These are phyloP conservation scores for Haplographium delicatum DNA, from an alignment of 495 filamentous ascomycete genomes.

Conservation along the genomic window DNA sequence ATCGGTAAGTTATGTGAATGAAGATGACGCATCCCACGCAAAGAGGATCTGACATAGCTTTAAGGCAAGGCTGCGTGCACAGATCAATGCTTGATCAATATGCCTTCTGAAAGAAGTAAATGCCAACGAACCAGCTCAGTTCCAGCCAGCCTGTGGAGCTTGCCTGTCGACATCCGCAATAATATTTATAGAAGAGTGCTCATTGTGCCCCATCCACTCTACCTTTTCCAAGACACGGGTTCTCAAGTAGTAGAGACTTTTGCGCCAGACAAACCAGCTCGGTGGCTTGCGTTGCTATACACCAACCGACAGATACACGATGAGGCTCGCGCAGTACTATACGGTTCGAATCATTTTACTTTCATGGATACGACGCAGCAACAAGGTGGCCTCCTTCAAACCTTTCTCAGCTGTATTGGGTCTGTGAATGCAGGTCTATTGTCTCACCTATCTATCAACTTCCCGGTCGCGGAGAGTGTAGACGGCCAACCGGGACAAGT, in stretches of 20 bases:
- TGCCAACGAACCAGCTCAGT: too few species aligned
- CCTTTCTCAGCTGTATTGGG: conserved; percentile 1
- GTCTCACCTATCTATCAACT: conserved; percentile 4
- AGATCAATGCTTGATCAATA: too few species aligned
- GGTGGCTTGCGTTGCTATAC: not conserved
- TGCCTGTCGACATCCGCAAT: not conserved
- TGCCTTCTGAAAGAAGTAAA: too few species aligned
- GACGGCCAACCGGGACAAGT: conserved; percentile 1
- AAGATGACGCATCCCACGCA: too few species aligned
- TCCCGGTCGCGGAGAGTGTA: conserved; percentile 7
- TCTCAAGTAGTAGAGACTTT: not conserved
- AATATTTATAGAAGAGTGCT: not conserved
- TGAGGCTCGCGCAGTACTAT: conserved; percentile 1
- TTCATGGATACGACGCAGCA: conserved; percentile 6
- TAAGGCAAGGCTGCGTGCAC: too few species aligned
- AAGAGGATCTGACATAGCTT: too few species aligned
- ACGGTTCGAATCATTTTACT: conserved; percentile 1
- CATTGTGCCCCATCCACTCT: not conserved
- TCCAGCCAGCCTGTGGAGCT: not conserved
- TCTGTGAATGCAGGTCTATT: conserved; percentile 1
- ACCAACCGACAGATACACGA: not conserved
- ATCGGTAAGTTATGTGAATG: too few species aligned
- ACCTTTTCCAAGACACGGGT: not conserved
- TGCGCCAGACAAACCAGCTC: not conserved
- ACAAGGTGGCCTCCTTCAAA: not conserved